Conservation (phyloP, 805 yeast genomes). For the Candida oleophila region DNA sequence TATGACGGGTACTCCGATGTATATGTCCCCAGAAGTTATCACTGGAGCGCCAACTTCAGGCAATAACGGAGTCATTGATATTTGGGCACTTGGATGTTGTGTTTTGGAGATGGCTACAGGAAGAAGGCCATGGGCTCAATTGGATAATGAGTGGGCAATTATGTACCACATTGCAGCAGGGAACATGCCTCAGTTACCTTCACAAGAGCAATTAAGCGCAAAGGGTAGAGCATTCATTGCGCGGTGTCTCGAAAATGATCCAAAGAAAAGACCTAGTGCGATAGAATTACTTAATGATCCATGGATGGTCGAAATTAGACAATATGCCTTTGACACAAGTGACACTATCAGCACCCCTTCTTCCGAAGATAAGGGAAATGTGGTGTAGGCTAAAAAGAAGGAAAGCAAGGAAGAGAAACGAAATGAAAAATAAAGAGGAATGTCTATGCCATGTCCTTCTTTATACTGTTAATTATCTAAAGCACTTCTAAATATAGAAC, state of each 20-base stretch:
- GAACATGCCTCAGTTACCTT: slow-evolving; percentile 82
- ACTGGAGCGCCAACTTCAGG: slow-evolving; percentile 64
- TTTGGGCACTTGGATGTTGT: slow-evolving; percentile 97
- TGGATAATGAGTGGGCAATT: slow-evolving; percentile 97
- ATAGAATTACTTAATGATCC: slow-evolving; percentile 84
- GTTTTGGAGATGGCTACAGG: slow-evolving; percentile 97
- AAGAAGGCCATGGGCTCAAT: slow-evolving; percentile 91
- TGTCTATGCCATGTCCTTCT: no score
- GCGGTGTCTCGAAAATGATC: slow-evolving; percentile 80
- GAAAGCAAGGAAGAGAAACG: no score
- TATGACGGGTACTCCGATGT: slow-evolving; percentile 96
- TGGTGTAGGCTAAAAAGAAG: not conserved
- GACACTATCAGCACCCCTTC: slow-evolving; percentile 35
- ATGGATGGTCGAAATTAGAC: slow-evolving; percentile 76
- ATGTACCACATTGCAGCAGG: slow-evolving; percentile 99
- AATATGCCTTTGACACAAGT: slow-evolving; percentile 57
- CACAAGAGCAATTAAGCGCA: slow-evolving; percentile 70
- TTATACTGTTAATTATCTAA: no score
- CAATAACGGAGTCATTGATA: slow-evolving; percentile 69
- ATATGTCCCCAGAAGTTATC: slow-evolving; percentile 97
- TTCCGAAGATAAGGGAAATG: slow-evolving; percentile 19
- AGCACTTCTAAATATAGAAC: not conserved
- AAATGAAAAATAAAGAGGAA: no score
- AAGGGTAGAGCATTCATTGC: slow-evolving; percentile 71
- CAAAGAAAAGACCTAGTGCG: slow-evolving; percentile 77